Conservation (phyloP, 2,329 filamentous ascomycete genomes). For the Penicillium nordicum region DNA sequence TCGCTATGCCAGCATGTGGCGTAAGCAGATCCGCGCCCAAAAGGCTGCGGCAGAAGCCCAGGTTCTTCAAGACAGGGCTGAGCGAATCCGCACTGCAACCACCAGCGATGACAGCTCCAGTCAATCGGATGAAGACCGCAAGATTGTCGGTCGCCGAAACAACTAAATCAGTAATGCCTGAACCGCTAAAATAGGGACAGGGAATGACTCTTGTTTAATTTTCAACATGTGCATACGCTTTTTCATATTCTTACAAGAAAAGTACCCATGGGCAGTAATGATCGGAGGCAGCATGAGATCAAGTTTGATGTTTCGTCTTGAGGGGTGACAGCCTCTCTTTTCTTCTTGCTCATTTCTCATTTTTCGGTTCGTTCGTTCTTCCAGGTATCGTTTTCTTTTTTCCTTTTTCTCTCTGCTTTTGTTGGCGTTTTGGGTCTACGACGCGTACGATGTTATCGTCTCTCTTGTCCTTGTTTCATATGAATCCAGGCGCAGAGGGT, state of each 20-base stretch:
- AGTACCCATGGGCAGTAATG: constrained; percentile 13
- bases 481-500: constrained; percentile 16
- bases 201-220: constrained; percentile 62
- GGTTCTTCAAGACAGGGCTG: constrained; percentile 38
- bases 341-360: constrained; percentile 3
- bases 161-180: constrained; percentile 48
- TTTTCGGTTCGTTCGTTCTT: constrained; percentile 14
- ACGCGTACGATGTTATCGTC: constrained; percentile 29
- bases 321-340: constrained; percentile 4
- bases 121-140: constrained; percentile 48
- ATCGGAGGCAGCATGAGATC: constrained; percentile 9
- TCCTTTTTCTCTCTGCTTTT: constrained; percentile 15
- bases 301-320: constrained; percentile 1
- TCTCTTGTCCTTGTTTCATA: constrained; percentile 24
- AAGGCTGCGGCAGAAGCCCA: constrained; percentile 62
- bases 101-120: constrained; percentile 47
- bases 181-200: constrained; percentile 73
- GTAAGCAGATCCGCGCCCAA: constrained; percentile 78
- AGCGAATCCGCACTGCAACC: constrained; percentile 42
- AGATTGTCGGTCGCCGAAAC: constrained; percentile 19
- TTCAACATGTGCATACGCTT: constrained; percentile 23
- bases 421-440: constrained; percentile 33
- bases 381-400: constrained; percentile 7
- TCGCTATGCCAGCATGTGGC: constrained; percentile 82
- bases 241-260: constrained; percentile 16